Evolutionary conservation across 1,284 basidiomycete species (phyloP).

Genomic region (Schizophyllum amplum): DNA sequence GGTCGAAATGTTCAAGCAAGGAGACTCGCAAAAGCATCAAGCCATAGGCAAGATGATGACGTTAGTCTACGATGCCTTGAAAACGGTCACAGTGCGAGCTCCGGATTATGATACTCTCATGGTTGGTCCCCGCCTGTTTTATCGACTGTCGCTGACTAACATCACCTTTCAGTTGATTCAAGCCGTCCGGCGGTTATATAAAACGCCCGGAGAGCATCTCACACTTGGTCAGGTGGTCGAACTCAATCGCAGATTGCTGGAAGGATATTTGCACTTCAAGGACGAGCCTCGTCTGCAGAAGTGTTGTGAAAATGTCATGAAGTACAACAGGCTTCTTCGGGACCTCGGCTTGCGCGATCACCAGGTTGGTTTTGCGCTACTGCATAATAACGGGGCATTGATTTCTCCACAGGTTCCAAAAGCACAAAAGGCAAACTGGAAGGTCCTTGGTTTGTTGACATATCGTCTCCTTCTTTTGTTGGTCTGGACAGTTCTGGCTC

Average conservation of each 20-base stretch:
- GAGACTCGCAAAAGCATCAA: slow-evolving; percentile 86
- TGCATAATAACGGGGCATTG: slow-evolving; percentile 8
- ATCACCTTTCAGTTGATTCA: slow-evolving; percentile 71
- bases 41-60: slow-evolving; percentile 89
- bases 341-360: slow-evolving; percentile 97
- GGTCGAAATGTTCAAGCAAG: slow-evolving; percentile 86
- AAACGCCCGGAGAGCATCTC: slow-evolving; percentile 89
- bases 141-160: neutral
- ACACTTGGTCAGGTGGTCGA: slow-evolving; percentile 96
- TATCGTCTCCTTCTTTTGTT: slow-evolving; percentile 80
- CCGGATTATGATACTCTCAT: slow-evolving; percentile 98
- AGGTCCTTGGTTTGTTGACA: slow-evolving; percentile 75
- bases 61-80: slow-evolving; percentile 88
- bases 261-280: slow-evolving; percentile 91
- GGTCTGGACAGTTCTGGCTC: slow-evolving; percentile 79
- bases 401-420: slow-evolving; percentile 47
- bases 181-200: slow-evolving; percentile 90
- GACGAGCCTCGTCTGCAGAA: slow-evolving; percentile 87
- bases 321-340: slow-evolving; percentile 86
- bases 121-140: slow-evolving; percentile 37
- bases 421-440: slow-evolving; percentile 81
- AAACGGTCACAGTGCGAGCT: slow-evolving; percentile 92
- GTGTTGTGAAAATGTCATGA: slow-evolving; percentile 74
- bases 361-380: slow-evolving; percentile 48
- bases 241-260: slow-evolving; percentile 88